Percentiles rank a stretch among this genome's conserved stretches.
Conservation (phyloP, 2,329 filamentous ascomycete species). For the Fusarium sp. region DNA sequence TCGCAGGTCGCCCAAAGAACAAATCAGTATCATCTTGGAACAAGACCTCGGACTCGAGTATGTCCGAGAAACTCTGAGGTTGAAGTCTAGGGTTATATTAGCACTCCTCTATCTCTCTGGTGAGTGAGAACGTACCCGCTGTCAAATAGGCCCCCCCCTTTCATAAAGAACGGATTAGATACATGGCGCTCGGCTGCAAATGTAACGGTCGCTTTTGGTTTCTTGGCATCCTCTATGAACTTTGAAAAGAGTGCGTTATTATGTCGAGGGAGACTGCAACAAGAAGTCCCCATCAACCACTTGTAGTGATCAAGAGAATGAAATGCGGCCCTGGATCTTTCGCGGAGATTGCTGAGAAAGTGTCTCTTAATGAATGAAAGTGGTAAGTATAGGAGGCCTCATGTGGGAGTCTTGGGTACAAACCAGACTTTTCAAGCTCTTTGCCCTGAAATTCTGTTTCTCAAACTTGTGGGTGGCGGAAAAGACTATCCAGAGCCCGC, state of each 20-base stretch:
- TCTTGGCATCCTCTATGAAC: background rate
- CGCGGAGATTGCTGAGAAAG: background rate
- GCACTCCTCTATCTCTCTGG: no score
- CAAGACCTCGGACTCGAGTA: background rate
- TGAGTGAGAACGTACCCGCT: background rate
- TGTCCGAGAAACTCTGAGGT: background rate
- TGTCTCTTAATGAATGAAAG: background rate
- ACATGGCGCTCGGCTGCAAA: background rate
- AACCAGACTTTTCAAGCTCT: background rate
- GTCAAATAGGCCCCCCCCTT: background rate
- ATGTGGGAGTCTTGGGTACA: background rate
- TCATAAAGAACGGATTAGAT: background rate
- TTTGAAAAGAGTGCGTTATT: background rate
- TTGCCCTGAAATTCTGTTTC: background rate
- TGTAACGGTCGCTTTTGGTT: background rate
- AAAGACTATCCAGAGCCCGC: background rate
- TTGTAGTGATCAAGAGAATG: background rate
- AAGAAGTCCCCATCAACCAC: background rate
- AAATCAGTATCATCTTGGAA: background rate
- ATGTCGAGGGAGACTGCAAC: background rate
- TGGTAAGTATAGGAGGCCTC: background rate
- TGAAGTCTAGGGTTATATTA: background rate
- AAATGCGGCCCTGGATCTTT: background rate
- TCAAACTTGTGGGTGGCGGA: conserved; percentile 1
- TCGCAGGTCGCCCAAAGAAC: background rate